Percentiles rank a stretch among this genome's conserved stretches.
Conservation (phyloP, 192 early-diverging fungal genomes). For the Blastocladiella britannica region DNA sequence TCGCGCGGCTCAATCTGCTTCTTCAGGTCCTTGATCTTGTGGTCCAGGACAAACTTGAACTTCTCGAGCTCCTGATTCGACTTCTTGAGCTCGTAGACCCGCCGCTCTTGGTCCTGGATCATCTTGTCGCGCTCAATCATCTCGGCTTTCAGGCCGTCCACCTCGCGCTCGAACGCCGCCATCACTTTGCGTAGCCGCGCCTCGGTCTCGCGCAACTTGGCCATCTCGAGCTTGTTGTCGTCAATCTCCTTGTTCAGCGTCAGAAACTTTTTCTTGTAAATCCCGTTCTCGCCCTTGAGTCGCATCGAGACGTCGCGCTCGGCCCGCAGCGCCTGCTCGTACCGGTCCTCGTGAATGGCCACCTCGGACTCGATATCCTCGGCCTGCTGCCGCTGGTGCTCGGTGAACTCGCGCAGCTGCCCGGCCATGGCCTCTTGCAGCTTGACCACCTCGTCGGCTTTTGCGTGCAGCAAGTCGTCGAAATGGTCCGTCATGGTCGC, state of each 20-base stretch:
- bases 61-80: constrained; percentile 42
- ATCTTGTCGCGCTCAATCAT: constrained; percentile 28
- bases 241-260: constrained; percentile 37
- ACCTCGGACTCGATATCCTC: constrained; percentile 33
- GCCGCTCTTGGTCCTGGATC: constrained; percentile 34
- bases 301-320: constrained; percentile 29
- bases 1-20: constrained; percentile 35
- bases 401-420: constrained; percentile 19
- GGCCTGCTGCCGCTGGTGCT: constrained; percentile 18
- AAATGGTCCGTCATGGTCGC: constrained; percentile 14
- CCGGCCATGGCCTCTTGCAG: constrained; percentile 17
- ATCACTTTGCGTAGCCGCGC: constrained; percentile 23
- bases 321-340: constrained; percentile 19
- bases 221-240: constrained; percentile 21
- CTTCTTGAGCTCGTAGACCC: constrained; percentile 35
- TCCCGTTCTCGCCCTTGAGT: constrained; percentile 37
- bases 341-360: constrained; percentile 11
- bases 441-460: constrained; percentile 23
- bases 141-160: constrained; percentile 24
- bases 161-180: constrained; percentile 25
- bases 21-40: constrained; percentile 33
- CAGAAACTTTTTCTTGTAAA: constrained; percentile 43
- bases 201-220: constrained; percentile 22
- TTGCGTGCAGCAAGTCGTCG: constrained; percentile 17
- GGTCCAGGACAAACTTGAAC: constrained; percentile 37